Conservation (phyloP, 176 grass and related monocot species). For the Chloris gayana region DNA sequence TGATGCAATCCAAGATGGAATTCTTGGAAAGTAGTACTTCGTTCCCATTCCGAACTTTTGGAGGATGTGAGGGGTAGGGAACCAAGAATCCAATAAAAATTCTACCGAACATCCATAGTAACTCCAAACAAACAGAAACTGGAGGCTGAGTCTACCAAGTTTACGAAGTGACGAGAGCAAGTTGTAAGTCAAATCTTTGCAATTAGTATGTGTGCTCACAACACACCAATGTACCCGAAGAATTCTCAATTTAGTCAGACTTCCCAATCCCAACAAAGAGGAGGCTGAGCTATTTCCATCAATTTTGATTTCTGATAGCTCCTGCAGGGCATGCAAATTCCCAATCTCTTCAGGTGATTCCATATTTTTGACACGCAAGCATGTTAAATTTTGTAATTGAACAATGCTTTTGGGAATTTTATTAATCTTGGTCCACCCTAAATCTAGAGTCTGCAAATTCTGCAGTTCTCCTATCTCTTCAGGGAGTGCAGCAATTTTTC, state of each 20-base stretch:
- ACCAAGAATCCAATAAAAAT: constrained; percentile 44
- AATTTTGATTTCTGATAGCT: constrained; percentile 31
- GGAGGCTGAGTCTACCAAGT: constrained; percentile 31
- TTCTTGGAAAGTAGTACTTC: constrained; percentile 19
- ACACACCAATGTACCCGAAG: constrained; percentile 30
- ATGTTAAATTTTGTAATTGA: constrained; percentile 25
- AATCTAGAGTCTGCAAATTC: constrained; percentile 27
- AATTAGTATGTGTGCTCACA: not conserved
- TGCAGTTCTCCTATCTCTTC: constrained; percentile 38
- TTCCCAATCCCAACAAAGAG: constrained; percentile 35
- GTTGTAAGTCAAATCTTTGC: constrained; percentile 6
- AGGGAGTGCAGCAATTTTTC: constrained; percentile 28
- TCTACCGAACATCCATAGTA: not conserved
- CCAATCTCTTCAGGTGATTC: constrained; percentile 36
- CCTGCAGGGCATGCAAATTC: constrained; percentile 30
- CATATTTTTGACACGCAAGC: not conserved
- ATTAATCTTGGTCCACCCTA: constrained; percentile 21
- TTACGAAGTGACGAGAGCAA: constrained; percentile 29
- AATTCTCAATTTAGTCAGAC: constrained; percentile 25
- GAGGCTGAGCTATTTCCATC: not conserved
- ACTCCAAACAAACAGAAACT: not conserved
- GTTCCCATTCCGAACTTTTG: constrained; percentile 15
- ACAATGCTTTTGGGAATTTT: constrained; percentile 29
- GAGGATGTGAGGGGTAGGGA: constrained; percentile 28
- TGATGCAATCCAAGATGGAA: constrained; percentile 37